A percentile compares a stretch with the other conserved stretches of the same genome.
phyloP scores from a whole-genome alignment of 2,329 filamentous ascomycete genomes.

The Colletotrichum sp. region DNA sequence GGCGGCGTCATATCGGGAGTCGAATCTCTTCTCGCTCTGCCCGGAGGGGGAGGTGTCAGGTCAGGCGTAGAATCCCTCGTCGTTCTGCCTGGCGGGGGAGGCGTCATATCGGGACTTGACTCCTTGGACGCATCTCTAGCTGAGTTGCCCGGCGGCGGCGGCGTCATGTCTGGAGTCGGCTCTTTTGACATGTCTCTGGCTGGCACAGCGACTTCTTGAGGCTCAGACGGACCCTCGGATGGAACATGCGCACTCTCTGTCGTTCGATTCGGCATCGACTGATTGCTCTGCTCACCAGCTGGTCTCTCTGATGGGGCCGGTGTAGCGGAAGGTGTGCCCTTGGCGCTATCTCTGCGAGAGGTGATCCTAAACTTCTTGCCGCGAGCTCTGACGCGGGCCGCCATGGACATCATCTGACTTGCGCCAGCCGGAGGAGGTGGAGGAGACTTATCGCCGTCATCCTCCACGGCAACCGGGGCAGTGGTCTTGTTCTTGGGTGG shows the following conservation, averaged over 20 bases:
- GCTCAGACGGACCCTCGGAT: background rate
- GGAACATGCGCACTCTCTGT: background rate
- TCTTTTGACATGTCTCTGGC: background rate
- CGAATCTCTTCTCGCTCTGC: background rate
- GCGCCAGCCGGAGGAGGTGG: conserved; percentile 4
- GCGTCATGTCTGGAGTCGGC: background rate
- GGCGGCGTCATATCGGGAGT: conserved; percentile 6
- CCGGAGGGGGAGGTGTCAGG: background rate
- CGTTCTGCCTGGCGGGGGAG: background rate
- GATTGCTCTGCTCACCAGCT: background rate
- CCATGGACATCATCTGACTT: conserved; percentile 54
- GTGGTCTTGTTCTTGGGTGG: conserved; percentile 11
- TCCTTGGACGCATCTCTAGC: background rate
- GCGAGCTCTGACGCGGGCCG: conserved; percentile 59
- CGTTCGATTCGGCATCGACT: background rate
- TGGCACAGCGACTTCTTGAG: background rate
- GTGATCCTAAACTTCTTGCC: conserved; percentile 61
- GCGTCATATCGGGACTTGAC: background rate
- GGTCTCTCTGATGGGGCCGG: background rate
- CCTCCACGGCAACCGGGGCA: background rate
- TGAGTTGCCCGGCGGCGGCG: background rate
- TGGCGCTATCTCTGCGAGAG: conserved; percentile 29
- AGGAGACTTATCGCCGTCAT: conserved; percentile 1
- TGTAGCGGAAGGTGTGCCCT: background rate
- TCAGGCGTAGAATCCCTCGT: background rate